phyloP scores from a whole-genome alignment of 192 early-diverging fungal genomes.

The Chytriomyces hyalinus region DNA sequence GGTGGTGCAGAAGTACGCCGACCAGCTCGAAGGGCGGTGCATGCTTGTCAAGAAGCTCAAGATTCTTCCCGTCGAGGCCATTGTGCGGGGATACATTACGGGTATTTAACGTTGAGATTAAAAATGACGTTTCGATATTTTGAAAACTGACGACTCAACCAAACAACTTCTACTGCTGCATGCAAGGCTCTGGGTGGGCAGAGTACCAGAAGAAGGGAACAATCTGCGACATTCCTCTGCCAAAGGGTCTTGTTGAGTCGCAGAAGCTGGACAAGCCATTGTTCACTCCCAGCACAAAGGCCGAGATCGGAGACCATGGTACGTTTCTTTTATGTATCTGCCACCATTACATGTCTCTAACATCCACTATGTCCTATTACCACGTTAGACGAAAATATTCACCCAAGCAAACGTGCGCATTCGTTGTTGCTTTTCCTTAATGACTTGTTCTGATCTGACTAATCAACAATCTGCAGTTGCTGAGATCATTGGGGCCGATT shows the following conservation, averaged over 20 bases:
- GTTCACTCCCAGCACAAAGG: slow-evolving; percentile 99
- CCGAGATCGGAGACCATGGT: slow-evolving; percentile 96
- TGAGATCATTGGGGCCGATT: slow-evolving; percentile 81
- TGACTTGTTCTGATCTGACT: background rate
- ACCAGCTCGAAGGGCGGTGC: slow-evolving; percentile 85
- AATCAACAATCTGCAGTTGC: slow-evolving; percentile 48
- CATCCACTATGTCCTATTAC: slow-evolving; percentile 30
- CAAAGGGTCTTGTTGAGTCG: slow-evolving; percentile 80
- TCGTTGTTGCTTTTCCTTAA: background rate
- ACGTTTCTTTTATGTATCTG: slow-evolving; percentile 11
- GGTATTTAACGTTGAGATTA: slow-evolving; percentile 46
- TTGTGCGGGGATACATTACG: slow-evolving; percentile 97
- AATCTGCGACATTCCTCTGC: slow-evolving; percentile 90
- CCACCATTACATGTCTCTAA: slow-evolving; percentile 19
- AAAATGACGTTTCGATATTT: too few species aligned
- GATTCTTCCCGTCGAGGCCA: slow-evolving; percentile 96
- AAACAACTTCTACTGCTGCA: background rate
- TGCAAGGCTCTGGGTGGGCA: slow-evolving; percentile 84
- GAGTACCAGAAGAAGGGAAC: slow-evolving; percentile 94
- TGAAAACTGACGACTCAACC: background rate
- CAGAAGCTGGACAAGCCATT: slow-evolving; percentile 80
- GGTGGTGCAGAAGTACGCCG: slow-evolving; percentile 83
- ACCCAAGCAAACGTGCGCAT: slow-evolving; percentile 76
- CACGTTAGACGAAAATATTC: slow-evolving; percentile 91
- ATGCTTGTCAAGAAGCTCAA: slow-evolving; percentile 91